Base-by-base conservation (phyloP, 192 early-diverging fungal genomes). In the Coemansia sp. region DNA sequence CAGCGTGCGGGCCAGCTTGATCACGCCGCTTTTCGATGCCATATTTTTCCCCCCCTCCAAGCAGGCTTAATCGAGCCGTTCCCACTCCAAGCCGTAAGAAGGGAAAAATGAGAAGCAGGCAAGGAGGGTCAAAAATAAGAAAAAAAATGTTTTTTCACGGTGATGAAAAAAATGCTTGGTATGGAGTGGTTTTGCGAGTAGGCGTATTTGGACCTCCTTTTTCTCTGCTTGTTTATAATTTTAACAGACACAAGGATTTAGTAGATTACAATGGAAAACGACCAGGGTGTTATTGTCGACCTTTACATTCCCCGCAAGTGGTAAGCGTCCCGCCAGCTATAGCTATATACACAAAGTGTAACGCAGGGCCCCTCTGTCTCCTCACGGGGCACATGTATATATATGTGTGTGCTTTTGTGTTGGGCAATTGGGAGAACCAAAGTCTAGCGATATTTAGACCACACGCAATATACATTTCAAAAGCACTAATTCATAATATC, bases 261-360 rank as follows among this genome's bases (percentile, higher is more conserved):
- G 39, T 55, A 34, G 36, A 61, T 53, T 36, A 72, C 59, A 70
- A 78, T 78, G 75, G 71, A 78, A 53, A 72, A 69, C 75, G 71
- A 78, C 52, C 65, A 71, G 65, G 67, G 67, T 61, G 62, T 62
- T 53, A 52, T 72, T 46, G 75, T 96, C 75, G 94, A 96, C 82
- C 87, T 94, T 68, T 96, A 95, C 90, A 87, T 93, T 64, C 94
- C 94, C 61, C 83, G 94, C 81, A 96, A 96, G 88, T 96, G 94
- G 90, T 91, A 80, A 77, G 81, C 82, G 69, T 68, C 62, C 14
- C 16, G 29, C 64, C 28, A 64, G 25, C 51, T 42, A 42, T 42
- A 34, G 9, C 4, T 34, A 16, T 42, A 42, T 42, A 14, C 14
- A 42, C 5, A 2, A 16, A 42, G 20, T n/a, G n/a, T n/a, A n/a